Evolutionary conservation across 2,329 filamentous ascomycete species (phyloP).

Genomic region (Neofusicoccum laricinum): DNA sequence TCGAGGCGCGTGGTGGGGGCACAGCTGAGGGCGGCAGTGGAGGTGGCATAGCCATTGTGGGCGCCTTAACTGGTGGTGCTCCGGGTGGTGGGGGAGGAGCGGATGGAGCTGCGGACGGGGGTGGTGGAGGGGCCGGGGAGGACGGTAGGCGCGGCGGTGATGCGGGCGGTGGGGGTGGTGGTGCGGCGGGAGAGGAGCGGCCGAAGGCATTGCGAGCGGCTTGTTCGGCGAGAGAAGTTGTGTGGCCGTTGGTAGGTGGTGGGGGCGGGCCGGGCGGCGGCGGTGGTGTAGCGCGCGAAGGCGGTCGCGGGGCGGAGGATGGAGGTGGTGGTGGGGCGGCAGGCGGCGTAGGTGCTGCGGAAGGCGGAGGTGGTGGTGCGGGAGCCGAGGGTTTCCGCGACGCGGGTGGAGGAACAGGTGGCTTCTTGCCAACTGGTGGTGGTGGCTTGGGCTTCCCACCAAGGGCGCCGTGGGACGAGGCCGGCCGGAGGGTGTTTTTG

Average conservation of each 20-base stretch:
- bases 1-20: constrained; percentile 46
- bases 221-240: constrained; percentile 46
- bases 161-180: constrained; percentile 37
- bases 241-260: constrained; percentile 23
- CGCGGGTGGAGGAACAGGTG: constrained; percentile 56
- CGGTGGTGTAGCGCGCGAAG: constrained; percentile 45
- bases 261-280: constrained; percentile 37
- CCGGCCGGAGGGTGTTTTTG: constrained; percentile 48
- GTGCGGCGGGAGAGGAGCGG: constrained; percentile 35
- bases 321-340: constrained; percentile 55
- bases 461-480: constrained; percentile 50
- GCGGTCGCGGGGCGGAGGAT: constrained; percentile 44
- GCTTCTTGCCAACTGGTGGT: constrained; percentile 74
- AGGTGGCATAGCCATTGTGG: constrained; percentile 30
- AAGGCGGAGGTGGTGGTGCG: constrained; percentile 37
- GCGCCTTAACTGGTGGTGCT: constrained; percentile 23
- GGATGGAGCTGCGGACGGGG: constrained; percentile 25
- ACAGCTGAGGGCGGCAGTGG: constrained; percentile 27
- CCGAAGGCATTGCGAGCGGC: constrained; percentile 60
- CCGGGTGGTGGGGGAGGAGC: constrained; percentile 24
- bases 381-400: constrained; percentile 57
- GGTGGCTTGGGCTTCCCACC: constrained; percentile 63
- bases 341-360: constrained; percentile 45
- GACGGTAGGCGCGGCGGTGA: constrained; percentile 27
- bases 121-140: constrained; percentile 38